These are phyloP conservation scores for Suillus luteus DNA, from an alignment of 768 basidiomycete genomes.

Conservation along the genomic window DNA sequence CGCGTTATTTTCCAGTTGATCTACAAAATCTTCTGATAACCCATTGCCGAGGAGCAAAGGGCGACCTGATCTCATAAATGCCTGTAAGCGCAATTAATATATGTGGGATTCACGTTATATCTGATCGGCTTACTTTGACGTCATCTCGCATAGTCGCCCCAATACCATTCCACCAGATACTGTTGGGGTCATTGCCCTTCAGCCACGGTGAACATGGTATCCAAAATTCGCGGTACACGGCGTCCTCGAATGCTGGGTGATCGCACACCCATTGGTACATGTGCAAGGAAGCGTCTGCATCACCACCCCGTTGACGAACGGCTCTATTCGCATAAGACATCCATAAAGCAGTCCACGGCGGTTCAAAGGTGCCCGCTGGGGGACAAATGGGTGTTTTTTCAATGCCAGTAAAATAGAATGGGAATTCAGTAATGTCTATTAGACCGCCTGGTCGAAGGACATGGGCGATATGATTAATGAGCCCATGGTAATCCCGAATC, in stretches of 20 bases:
- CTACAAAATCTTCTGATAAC: constrained; percentile 51
- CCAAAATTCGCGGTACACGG: constrained; percentile 61
- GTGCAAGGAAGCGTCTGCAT: constrained; percentile 61
- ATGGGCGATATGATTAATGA: constrained; percentile 67
- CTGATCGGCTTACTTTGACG: constrained; percentile 43
- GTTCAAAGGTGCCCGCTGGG: constrained; percentile 42
- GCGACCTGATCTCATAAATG: constrained; percentile 66
- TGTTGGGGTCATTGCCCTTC: constrained; percentile 22
- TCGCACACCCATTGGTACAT: constrained; percentile 54
- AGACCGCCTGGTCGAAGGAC: constrained; percentile 73
- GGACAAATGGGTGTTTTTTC: constrained; percentile 48
- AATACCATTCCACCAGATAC: constrained; percentile 42
- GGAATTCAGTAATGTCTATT: constrained; percentile 66
- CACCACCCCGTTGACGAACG: constrained; percentile 57
- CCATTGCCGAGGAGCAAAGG: constrained; percentile 69
- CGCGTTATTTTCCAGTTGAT: constrained; percentile 54
- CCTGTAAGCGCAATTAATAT: constrained; percentile 37
- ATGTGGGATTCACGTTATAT: not conserved
- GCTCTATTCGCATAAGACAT: constrained; percentile 57
- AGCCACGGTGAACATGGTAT: constrained; percentile 60
- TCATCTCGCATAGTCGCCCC: constrained; percentile 58
- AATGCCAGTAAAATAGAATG: constrained; percentile 61
- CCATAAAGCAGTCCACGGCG: constrained; percentile 66
- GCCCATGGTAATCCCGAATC: constrained; percentile 66
- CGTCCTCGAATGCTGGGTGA: constrained; percentile 60